Evolutionary conservation across 1,284 basidiomycete species (phyloP).

Genomic region (Exsudoporus floridanus): DNA sequence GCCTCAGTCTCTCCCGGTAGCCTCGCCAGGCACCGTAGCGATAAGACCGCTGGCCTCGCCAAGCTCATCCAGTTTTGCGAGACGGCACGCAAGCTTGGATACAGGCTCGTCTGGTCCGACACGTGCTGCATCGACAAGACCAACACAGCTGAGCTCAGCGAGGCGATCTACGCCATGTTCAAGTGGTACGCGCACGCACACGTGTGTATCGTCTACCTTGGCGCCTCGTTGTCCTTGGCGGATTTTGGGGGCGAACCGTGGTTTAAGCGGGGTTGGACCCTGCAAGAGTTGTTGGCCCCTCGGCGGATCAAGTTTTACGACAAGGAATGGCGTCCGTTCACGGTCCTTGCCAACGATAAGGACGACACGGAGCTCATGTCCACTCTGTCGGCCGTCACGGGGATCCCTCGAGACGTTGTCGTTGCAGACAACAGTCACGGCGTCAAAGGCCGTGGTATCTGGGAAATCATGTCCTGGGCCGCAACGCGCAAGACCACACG

Average conservation of each 20-base stretch:
- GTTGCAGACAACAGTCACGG: conserved; percentile 23
- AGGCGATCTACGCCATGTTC: conserved; percentile 32
- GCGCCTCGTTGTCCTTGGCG: conserved; percentile 7
- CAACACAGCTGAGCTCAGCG: conserved; percentile 23
- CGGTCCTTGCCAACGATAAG: conserved; percentile 22
- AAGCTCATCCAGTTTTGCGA: conserved; percentile 25
- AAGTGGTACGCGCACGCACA: conserved; percentile 29
- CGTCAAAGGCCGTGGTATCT: conserved; percentile 14
- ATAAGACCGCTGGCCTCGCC: conserved; percentile 6
- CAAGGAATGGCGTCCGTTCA: conserved; percentile 23
- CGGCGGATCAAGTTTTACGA: conserved; percentile 29
- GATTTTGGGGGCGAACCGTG: conserved; percentile 27
- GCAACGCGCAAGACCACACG: conserved; percentile 24
- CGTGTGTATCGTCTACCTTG: conserved; percentile 30
- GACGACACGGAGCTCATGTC: conserved; percentile 10
- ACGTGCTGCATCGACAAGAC: conserved; percentile 30
- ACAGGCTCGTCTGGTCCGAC: conserved; percentile 27
- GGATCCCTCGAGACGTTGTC: conserved; percentile 19
- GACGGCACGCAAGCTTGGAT: conserved; percentile 18
- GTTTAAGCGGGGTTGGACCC: conserved; percentile 31
- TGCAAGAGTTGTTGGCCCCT: conserved; percentile 30
- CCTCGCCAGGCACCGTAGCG: not conserved
- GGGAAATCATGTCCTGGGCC: conserved; percentile 33
- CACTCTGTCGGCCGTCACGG: conserved; percentile 16
- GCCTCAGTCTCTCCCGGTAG: not conserved